Conservation (phyloP, 768 basidiomycete species). For the Lepiota brunneoincarnata region DNA sequence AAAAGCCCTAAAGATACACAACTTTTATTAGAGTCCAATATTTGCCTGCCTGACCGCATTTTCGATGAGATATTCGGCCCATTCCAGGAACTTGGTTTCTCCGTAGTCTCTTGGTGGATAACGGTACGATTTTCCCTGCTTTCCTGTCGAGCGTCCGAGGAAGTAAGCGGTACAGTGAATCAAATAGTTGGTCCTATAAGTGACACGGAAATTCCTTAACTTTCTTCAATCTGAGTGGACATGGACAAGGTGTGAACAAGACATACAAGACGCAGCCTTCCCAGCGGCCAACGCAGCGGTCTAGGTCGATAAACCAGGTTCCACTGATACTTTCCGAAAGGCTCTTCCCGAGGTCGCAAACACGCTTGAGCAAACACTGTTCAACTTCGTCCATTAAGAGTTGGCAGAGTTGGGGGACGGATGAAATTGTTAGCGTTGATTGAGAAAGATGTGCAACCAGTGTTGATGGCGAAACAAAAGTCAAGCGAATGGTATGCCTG, state of each 20-base stretch:
- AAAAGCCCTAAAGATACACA: neutral
- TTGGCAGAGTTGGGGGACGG: slow-evolving; percentile 73
- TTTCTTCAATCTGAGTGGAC: neutral
- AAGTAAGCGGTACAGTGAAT: slow-evolving; percentile 61
- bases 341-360: slow-evolving; percentile 64
- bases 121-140: slow-evolving; percentile 37
- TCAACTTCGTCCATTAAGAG: slow-evolving; percentile 79
- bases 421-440: slow-evolving; percentile 70
- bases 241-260: neutral
- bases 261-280: slow-evolving; percentile 76
- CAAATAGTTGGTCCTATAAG: slow-evolving; percentile 44
- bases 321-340: slow-evolving; percentile 53
- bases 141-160: slow-evolving; percentile 38
- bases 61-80: slow-evolving; percentile 52
- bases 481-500: slow-evolving; percentile 75
- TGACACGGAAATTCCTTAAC: slow-evolving; percentile 61
- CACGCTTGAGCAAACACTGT: slow-evolving; percentile 61
- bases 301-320: slow-evolving; percentile 77
- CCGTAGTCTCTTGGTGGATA: slow-evolving; percentile 34
- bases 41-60: slow-evolving; percentile 24
- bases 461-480: slow-evolving; percentile 71
- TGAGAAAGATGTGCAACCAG: slow-evolving; percentile 79
- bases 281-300: slow-evolving; percentile 76
- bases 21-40: neutral
- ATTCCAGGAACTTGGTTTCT: slow-evolving; percentile 39